Percentiles rank a stretch among this genome's conserved stretches.
Conservation (phyloP, 148 eudicot species). For the Mesembryanthemum crystallinum region DNA sequence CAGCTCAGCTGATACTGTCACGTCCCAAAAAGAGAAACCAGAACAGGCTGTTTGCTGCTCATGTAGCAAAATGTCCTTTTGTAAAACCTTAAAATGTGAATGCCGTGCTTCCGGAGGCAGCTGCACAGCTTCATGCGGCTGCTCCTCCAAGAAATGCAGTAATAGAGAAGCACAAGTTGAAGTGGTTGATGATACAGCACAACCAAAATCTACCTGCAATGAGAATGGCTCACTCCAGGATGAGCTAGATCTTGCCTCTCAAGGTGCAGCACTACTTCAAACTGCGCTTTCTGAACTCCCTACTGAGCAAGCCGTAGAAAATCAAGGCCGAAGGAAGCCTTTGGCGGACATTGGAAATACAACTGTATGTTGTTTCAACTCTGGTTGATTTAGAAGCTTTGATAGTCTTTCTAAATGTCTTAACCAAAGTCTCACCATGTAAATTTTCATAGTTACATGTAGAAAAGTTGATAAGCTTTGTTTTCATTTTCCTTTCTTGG, state of each 20-base stretch:
- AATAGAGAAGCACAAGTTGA: slow-evolving; percentile 39
- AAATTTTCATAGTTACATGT: neutral
- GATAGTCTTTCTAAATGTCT: neutral
- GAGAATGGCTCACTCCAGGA: slow-evolving; percentile 16
- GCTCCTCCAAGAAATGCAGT: slow-evolving; percentile 59
- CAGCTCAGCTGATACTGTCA: slow-evolving; percentile 16
- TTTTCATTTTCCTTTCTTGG: neutral
- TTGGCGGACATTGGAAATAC: slow-evolving; percentile 90
- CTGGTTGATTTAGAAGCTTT: neutral
- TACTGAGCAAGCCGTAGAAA: slow-evolving; percentile 36
- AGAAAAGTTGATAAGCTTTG: neutral
- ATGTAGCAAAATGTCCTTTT: slow-evolving; percentile 58
- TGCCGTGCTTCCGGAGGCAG: slow-evolving; percentile 60
- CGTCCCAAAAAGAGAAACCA: slow-evolving; percentile 28
- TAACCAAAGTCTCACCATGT: neutral
- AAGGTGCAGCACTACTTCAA: slow-evolving; percentile 76
- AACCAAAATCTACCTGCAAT: slow-evolving; percentile 12
- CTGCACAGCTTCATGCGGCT: slow-evolving; percentile 60
- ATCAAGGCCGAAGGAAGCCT: slow-evolving; percentile 57
- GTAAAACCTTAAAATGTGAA: slow-evolving; percentile 79
- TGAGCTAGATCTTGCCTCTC: slow-evolving; percentile 53
- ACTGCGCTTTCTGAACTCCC: slow-evolving; percentile 64
- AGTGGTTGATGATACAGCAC: slow-evolving; percentile 22
- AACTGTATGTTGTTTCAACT: slow-evolving; percentile 36
- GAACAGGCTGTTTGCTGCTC: slow-evolving; percentile 53